Evolutionary conservation across 371 early-diverging fungal species (phyloP), one percentile per base, ranked within the genome.

Genomic region (Blastocladiella emersonii): DNA sequence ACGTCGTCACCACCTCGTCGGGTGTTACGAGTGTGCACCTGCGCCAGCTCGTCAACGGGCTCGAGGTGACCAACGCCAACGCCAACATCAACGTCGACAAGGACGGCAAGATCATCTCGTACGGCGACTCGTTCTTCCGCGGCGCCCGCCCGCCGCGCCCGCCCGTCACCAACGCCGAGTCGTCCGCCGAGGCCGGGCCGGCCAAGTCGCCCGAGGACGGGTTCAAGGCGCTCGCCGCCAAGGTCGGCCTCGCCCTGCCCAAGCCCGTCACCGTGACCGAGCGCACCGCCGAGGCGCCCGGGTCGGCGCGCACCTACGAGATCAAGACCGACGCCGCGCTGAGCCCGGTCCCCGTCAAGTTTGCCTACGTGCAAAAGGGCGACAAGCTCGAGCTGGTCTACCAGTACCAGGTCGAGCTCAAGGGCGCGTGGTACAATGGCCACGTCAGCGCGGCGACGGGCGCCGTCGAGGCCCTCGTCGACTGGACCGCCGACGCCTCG

Each of bases 371-470:
- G 4, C 35, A 57, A 23, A 57, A 57, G 23, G 57, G 57, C 30
- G 21, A 34, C 34, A 57, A 57, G 27, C 34, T 57, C n/a, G 27
- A n/a, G 37, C 57, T 57, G 6, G 30, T 30, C 0, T 27, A 37
- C 23, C 8, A 23, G 34, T 35, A 23, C 35, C 23, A n/a, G 57
- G 27, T 59, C 43, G 81, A 90, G 64, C 74, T 91, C 74, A 76
- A 85, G 59, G 86, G 90, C 68, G 83, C 91, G 74, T 95, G 92
- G 92, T 91, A 86, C 76, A 82, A 89, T 67, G 89, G 84, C 21
- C 90, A 90, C 57, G 80, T 96, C 45, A 78, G 87, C 65, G 85
- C 92, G 19, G 74, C 78, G 65, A 79, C 77, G 61, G 87, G 88
- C 49, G 73, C 85, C 63, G 76, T 93, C 19, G 64, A 87, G 43